Percentiles rank a stretch among this genome's conserved stretches.
These are phyloP conservation scores for Russula griseocarnosa DNA, from an alignment of 768 basidiomycete genomes.

Conservation along the genomic window DNA sequence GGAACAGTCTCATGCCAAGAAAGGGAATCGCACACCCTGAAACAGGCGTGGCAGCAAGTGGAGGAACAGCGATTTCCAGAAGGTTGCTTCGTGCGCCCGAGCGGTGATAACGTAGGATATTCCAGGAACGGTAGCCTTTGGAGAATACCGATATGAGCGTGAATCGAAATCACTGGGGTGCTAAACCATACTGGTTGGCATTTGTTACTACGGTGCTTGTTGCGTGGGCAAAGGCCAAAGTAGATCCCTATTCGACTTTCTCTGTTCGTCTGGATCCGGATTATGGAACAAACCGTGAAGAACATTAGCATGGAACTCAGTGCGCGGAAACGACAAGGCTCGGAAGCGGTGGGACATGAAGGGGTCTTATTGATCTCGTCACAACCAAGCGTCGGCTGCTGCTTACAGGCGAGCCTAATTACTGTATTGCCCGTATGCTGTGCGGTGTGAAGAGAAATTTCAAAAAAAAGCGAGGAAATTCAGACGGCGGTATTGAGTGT, in stretches of 20 bases:
- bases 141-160: constrained; percentile 22
- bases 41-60: not conserved
- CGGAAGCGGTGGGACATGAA: constrained; percentile 21
- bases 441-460: not conserved
- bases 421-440: not conserved
- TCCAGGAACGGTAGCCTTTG: constrained; percentile 17
- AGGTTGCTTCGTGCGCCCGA: constrained; percentile 1
- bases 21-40: constrained; percentile 3
- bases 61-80: constrained; percentile 19
- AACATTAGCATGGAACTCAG: not conserved
- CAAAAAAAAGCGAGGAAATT: constrained; percentile 5
- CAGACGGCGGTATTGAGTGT: not conserved
- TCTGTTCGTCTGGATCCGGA: not conserved
- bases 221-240: not conserved
- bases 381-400: not conserved
- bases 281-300: not conserved
- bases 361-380: not conserved
- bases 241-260: no score
- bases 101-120: constrained; percentile 22
- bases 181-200: constrained; percentile 14
- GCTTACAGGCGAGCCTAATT: not conserved
- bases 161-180: constrained; percentile 15
- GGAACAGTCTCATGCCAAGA: constrained; percentile 8
- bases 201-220: constrained; percentile 1
- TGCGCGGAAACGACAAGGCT: constrained; percentile 21